A percentile compares a stretch with the other conserved stretches of the same genome.
Conservation (phyloP, 1,284 basidiomycete genomes). For the Psilocybe mexicana region DNA sequence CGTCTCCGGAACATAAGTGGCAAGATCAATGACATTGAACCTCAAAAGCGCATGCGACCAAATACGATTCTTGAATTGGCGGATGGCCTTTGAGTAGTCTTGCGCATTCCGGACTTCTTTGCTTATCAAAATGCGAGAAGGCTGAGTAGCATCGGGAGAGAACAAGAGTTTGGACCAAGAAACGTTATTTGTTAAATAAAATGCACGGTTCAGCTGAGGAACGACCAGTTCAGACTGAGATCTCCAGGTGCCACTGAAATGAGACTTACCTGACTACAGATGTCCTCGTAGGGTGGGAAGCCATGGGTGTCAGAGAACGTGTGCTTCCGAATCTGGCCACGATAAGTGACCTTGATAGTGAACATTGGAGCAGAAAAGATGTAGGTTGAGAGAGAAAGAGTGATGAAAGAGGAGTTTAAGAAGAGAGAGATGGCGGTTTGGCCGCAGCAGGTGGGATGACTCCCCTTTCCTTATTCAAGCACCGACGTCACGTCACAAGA, state of each 20-base stretch:
- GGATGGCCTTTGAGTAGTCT: slow-evolving; percentile 55
- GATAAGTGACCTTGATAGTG: slow-evolving; percentile 51
- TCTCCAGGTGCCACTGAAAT: slow-evolving; percentile 5
- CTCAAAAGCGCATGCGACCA: slow-evolving; percentile 61
- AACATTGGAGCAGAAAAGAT: slow-evolving; percentile 37
- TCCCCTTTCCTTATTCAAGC: slow-evolving; percentile 14
- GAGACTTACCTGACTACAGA: slow-evolving; percentile 44
- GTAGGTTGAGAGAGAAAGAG: background rate
- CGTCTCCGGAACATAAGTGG: slow-evolving; percentile 31
- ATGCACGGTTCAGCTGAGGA: slow-evolving; percentile 64
- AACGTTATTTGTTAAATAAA: slow-evolving; percentile 58
- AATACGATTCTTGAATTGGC: slow-evolving; percentile 46
- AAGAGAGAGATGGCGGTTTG: slow-evolving; percentile 5
- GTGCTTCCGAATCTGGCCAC: slow-evolving; percentile 48
- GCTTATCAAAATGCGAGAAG: slow-evolving; percentile 59
- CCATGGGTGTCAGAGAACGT: slow-evolving; percentile 36
- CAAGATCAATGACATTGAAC: slow-evolving; percentile 60
- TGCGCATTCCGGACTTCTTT: slow-evolving; percentile 56
- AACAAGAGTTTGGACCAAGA: slow-evolving; percentile 69
- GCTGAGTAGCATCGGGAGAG: slow-evolving; percentile 51
- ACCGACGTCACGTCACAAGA: slow-evolving; percentile 25
- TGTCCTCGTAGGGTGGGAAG: slow-evolving; percentile 48
- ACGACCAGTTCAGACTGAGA: slow-evolving; percentile 21
- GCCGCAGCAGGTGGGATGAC: slow-evolving; percentile 15
- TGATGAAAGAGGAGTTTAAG: slow-evolving; percentile 12